Conservation (phyloP, 345 rosid species). For the sweet orange (Citrus sinensis) region DNA sequence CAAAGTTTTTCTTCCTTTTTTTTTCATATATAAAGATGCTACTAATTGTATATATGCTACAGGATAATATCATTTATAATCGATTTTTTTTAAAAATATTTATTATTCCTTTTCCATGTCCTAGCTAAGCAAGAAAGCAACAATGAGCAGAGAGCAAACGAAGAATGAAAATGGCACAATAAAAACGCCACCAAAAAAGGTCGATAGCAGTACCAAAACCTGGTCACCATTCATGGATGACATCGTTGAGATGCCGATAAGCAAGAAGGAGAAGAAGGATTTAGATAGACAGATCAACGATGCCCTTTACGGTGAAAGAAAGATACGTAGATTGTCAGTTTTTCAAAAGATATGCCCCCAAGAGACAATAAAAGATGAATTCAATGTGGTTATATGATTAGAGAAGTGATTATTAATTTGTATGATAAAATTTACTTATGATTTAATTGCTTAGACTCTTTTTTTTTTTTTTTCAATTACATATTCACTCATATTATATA, state of each 20-base stretch:
- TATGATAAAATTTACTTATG: too few species aligned
- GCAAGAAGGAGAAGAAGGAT: background rate
- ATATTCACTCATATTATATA: too few species aligned
- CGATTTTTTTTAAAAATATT: too few species aligned
- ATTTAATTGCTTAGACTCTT: too few species aligned
- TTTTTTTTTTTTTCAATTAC: too few species aligned
- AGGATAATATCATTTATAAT: too few species aligned
- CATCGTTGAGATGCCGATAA: background rate
- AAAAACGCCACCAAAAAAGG: background rate
- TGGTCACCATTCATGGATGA: background rate
- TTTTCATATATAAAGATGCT: too few species aligned
- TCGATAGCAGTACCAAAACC: background rate
- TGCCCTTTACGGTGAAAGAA: background rate
- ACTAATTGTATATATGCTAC: too few species aligned
- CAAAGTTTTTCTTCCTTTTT: too few species aligned
- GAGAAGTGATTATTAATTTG: too few species aligned
- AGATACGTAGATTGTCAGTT: background rate
- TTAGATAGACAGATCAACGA: background rate
- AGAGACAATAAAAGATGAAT: background rate
- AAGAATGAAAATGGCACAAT: background rate
- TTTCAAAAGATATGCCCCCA: background rate
- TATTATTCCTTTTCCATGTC: too few species aligned
- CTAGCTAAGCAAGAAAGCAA: background rate
- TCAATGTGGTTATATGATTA: background rate
- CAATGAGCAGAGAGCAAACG: background rate